A percentile compares a stretch with the other conserved stretches of the same genome.
Conservation (phyloP, 164 flowering plant genomes). For the Annona squamosa region DNA sequence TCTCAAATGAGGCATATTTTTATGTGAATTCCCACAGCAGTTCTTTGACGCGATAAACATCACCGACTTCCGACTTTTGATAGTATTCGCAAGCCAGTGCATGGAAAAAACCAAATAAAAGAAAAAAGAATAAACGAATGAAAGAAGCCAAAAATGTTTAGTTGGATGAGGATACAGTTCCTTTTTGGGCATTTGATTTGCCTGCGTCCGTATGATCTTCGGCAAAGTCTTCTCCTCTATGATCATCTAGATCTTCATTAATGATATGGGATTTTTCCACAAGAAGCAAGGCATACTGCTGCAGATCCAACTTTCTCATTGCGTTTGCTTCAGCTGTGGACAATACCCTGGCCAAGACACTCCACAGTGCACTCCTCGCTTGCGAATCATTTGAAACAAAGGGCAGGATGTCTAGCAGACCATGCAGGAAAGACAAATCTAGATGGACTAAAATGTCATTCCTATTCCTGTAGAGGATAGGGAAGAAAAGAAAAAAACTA, state of each 20-base stretch:
- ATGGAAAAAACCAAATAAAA: background rate
- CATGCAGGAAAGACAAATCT: slow-evolving; percentile 66
- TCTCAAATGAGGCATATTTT: background rate
- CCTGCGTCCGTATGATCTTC: slow-evolving; percentile 18
- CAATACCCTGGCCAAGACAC: slow-evolving; percentile 50
- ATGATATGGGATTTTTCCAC: slow-evolving; percentile 50
- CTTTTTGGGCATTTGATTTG: slow-evolving; percentile 25
- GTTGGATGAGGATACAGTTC: slow-evolving; percentile 58
- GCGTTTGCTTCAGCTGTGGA: slow-evolving; percentile 38
- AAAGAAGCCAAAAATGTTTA: background rate
- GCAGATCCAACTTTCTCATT: slow-evolving; percentile 31
- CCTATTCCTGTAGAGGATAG: background rate
- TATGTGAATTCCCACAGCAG: background rate
- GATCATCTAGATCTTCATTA: slow-evolving; percentile 71
- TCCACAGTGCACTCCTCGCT: slow-evolving; percentile 85
- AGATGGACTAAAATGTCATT: slow-evolving; percentile 20
- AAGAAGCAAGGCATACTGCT: slow-evolving; percentile 39
- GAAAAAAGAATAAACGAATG: background rate
- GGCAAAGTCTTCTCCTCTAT: slow-evolving; percentile 23
- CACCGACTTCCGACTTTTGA: background rate
- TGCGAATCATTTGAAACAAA: slow-evolving; percentile 68
- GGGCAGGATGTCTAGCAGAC: slow-evolving; percentile 62
- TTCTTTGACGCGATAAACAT: background rate
- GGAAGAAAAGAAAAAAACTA: background rate
- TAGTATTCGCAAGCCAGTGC: background rate